Conservation (phyloP, 768 basidiomycete species). For the Gelatoporia subvermispora region DNA sequence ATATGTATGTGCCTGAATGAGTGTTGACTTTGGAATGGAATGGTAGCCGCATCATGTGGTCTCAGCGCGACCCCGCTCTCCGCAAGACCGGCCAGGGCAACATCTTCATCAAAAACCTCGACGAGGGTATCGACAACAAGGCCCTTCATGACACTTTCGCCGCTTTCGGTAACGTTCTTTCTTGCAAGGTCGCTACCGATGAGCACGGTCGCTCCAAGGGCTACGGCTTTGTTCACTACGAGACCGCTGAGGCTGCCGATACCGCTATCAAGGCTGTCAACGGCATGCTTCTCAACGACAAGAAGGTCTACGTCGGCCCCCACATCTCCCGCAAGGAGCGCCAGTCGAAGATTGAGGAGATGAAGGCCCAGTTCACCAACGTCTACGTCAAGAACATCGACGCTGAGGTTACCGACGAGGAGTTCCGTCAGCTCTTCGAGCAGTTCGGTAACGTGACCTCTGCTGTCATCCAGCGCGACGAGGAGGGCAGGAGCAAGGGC, state of each 20-base stretch:
- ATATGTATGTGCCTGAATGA: background rate
- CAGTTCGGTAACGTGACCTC: constrained; percentile 84
- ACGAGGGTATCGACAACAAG: constrained; percentile 97
- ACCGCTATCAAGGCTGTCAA: constrained; percentile 98
- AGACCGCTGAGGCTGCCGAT: constrained; percentile 94
- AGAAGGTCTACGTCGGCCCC: constrained; percentile 97
- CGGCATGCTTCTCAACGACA: constrained; percentile 98
- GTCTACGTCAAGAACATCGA: constrained; percentile 98
- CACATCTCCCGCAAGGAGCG: constrained; percentile 99
- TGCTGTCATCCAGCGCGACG: constrained; percentile 77
- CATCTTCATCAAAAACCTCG: constrained; percentile 99
- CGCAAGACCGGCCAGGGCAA: constrained; percentile 99
- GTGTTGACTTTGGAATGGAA: constrained; percentile 2
- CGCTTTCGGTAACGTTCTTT: constrained; percentile 96
- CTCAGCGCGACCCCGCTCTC: constrained; percentile 98
- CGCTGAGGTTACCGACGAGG: constrained; percentile 73
- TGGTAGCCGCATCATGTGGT: constrained; percentile 99
- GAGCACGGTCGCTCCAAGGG: constrained; percentile 94
- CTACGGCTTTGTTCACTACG: constrained; percentile 99
- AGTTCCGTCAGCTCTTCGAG: constrained; percentile 79
- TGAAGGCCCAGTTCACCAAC: constrained; percentile 96
- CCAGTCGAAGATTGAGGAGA: constrained; percentile 97
- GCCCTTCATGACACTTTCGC: constrained; percentile 99
- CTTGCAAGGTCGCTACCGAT: constrained; percentile 98
- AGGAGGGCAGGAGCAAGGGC: constrained; percentile 89